Percentiles rank a stretch among this genome's conserved stretches.
Evolutionary conservation across 768 basidiomycete genomes (phyloP).

Genomic region (Chlorophyllum brunneum): DNA sequence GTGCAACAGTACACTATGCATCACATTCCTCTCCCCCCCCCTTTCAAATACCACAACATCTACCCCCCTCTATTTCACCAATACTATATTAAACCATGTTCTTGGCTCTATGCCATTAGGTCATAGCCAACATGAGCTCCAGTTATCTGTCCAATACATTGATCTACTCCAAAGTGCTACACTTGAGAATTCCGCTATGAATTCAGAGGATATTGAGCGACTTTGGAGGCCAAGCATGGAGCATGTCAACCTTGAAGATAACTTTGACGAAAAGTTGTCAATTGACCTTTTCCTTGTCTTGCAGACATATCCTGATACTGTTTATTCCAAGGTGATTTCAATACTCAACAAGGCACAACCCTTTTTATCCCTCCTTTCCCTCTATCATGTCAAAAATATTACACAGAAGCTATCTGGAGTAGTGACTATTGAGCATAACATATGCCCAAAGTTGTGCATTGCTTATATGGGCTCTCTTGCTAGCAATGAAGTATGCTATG

Average conservation of each 20-base stretch:
- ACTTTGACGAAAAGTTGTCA: conserved; percentile 7
- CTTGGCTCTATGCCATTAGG: too few relatives aligned
- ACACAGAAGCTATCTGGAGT: conserved; percentile 30
- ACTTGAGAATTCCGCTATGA: conserved; percentile 23
- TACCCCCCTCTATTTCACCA: too few relatives aligned
- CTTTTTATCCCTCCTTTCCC: conserved; percentile 20
- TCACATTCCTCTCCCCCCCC: too few relatives aligned
- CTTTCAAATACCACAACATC: too few relatives aligned
- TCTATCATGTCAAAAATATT: conserved; percentile 22
- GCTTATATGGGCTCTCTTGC: conserved; percentile 27
- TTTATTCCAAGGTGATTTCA: conserved; percentile 6
- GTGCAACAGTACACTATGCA: too few relatives aligned
- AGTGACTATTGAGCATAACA: conserved; percentile 29
- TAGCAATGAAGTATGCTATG: conserved; percentile 18
- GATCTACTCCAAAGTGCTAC: conserved; percentile 15
- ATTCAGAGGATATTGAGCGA: conserved; percentile 16
- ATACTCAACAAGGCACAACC: not conserved
- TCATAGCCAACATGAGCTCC: not conserved
- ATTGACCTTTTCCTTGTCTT: conserved; percentile 12
- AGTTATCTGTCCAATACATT: conserved; percentile 1
- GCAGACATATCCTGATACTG: conserved; percentile 7
- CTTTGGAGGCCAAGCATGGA: conserved; percentile 20
- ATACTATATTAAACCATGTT: too few relatives aligned
- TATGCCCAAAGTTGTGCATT: conserved; percentile 36
- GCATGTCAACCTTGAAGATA: conserved; percentile 9